A percentile compares a stretch with the other conserved stretches of the same genome.
Conservation (phyloP, 768 basidiomycete genomes). For the Trichaptum fuscoviolaceum region DNA sequence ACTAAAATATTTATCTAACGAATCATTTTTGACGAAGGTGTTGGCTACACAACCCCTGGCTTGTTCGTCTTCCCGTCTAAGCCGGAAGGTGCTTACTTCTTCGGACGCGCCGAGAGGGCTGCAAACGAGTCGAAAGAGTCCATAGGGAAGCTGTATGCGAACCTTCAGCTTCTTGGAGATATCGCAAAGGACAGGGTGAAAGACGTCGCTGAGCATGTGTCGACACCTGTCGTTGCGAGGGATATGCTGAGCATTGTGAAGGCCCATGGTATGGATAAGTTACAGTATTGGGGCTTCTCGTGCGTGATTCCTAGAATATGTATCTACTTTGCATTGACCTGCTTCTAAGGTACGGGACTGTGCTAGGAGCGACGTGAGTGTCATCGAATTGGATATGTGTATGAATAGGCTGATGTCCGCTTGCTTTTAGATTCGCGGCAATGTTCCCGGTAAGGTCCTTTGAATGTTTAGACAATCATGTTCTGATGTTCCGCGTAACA, state of each 20-base stretch:
- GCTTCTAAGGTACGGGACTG: constrained; percentile 7
- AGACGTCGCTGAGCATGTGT: constrained; percentile 18
- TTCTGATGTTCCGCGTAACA: not conserved
- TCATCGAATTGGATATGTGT: not conserved
- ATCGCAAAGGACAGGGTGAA: constrained; percentile 14
- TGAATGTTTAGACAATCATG: not conserved
- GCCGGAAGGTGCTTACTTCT: not conserved
- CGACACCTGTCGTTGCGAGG: constrained; percentile 23
- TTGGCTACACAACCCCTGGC: constrained; percentile 4
- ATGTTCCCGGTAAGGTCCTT: constrained; percentile 23
- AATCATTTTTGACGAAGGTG: not conserved
- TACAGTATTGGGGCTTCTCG: constrained; percentile 26
- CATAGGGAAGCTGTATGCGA: constrained; percentile 1
- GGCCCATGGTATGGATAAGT: constrained; percentile 24
- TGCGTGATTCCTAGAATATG: not conserved
- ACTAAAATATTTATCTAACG: not conserved
- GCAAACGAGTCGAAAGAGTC: constrained; percentile 11
- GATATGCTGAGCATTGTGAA: constrained; percentile 26
- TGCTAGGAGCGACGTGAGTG: constrained; percentile 13
- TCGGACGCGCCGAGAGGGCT: not conserved
- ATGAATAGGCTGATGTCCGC: not conserved
- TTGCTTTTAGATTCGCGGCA: constrained; percentile 21
- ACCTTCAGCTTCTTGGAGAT: constrained; percentile 8
- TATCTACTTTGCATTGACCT: not conserved
- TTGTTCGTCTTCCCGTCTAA: not conserved